These are phyloP conservation scores for Penicillium chermesinum DNA, from an alignment of 495 filamentous ascomycete species.

Conservation along the genomic window DNA sequence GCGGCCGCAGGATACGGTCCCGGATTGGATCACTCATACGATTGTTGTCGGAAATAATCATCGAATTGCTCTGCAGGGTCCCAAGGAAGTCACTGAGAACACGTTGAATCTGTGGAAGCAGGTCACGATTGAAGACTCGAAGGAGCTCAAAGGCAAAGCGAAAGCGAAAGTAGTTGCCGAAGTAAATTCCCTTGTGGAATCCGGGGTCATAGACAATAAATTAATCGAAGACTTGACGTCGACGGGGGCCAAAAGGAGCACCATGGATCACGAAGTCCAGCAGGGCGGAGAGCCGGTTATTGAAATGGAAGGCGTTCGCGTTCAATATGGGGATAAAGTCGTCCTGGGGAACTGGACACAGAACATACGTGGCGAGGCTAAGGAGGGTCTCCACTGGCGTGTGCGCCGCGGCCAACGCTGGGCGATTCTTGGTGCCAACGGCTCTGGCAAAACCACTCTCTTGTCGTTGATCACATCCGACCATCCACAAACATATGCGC, in stretches of 20 bases:
- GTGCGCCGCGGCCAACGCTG: slow-evolving; percentile 79
- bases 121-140: background rate
- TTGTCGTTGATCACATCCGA: slow-evolving; percentile 90
- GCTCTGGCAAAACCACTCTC: slow-evolving; percentile 78
- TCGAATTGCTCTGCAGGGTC: slow-evolving; percentile 44
- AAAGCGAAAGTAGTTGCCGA: slow-evolving; percentile 2
- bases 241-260: slow-evolving; percentile 1
- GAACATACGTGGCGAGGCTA: slow-evolving; percentile 36
- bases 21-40: slow-evolving; percentile 84
- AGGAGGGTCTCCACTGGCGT: slow-evolving; percentile 71
- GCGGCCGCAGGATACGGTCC: slow-evolving; percentile 78
- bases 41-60: slow-evolving; percentile 60
- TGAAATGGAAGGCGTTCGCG: slow-evolving; percentile 76
- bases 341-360: slow-evolving; percentile 78
- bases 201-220: slow-evolving; percentile 27
- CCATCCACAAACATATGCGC: slow-evolving; percentile 88
- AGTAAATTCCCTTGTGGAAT: no score
- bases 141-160: background rate
- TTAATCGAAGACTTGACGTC: slow-evolving; percentile 26
- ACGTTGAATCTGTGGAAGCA: slow-evolving; percentile 26
- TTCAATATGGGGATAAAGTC: slow-evolving; percentile 71
- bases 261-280: background rate
- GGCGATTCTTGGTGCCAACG: slow-evolving; percentile 90
- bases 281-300: slow-evolving; percentile 59
- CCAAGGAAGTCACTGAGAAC: slow-evolving; percentile 11